Conservation (phyloP, 2,329 filamentous ascomycete species). For the Xylariaceae sp. region DNA sequence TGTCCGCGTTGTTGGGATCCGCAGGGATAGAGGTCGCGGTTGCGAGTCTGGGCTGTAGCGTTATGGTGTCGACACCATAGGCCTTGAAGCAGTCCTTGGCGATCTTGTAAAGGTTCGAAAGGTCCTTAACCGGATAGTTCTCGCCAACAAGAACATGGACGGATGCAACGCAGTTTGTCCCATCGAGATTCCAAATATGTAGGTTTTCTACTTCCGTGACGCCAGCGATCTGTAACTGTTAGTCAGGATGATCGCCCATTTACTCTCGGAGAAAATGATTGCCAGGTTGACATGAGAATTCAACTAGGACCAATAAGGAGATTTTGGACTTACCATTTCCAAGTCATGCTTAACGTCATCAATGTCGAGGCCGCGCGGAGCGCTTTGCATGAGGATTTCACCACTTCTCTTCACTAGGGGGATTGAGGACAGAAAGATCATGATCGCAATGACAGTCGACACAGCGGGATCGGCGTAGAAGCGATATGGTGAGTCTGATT, state of each 20-base stretch:
- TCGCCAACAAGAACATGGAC: constrained; percentile 62
- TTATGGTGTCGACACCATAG: constrained; percentile 67
- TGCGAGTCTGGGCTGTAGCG: constrained; percentile 59
- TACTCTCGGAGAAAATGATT: background rate
- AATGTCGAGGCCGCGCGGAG: constrained; percentile 53
- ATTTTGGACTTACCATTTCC: constrained; percentile 46
- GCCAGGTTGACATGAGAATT: background rate
- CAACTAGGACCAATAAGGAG: background rate
- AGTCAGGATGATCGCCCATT: constrained; percentile 14
- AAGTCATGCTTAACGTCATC: constrained; percentile 64
- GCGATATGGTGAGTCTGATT: constrained; percentile 48
- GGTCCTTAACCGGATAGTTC: constrained; percentile 46
- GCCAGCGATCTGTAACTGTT: constrained; percentile 52
- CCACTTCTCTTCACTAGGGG: constrained; percentile 59
- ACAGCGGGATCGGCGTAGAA: constrained; percentile 70
- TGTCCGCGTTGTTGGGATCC: background rate
- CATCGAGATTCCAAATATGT: constrained; percentile 68
- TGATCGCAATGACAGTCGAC: constrained; percentile 64
- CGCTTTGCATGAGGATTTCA: constrained; percentile 62
- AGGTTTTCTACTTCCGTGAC: constrained; percentile 65
- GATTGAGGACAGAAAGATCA: constrained; percentile 61
- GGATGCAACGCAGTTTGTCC: constrained; percentile 63
- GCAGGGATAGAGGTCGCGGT: constrained; percentile 4
- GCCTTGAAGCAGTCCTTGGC: constrained; percentile 66
- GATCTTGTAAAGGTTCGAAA: constrained; percentile 55